Evolutionary conservation across 148 eudicot genomes (phyloP), one percentile per base, ranked within the genome.

Genomic region (Heliosperma pusillum): DNA sequence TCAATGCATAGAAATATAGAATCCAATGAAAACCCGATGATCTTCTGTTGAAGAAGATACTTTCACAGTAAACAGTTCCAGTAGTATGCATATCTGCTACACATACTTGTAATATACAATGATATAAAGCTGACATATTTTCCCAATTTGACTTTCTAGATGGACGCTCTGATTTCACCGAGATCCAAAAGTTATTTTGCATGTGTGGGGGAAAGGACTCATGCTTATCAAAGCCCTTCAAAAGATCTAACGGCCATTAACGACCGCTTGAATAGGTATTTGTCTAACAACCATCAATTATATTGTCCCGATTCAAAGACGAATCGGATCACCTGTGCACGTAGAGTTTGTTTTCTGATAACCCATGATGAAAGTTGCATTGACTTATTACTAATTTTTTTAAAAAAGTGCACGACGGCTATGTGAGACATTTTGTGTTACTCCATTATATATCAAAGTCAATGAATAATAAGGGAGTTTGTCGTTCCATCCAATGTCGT

Each of bases 201-300:
- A 50, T 95, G 99, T 80, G 99, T 95, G 76, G 99, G 99, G 74
- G 97, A 95, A 87, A 92, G 99, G 73, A 95, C 99, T 21, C 99
- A 86, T 77, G 99, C 99, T 42, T 95, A 84, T 75, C 94, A 92
- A 80, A 95, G 99, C 91, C 99, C 99, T 73, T 95, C 99, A 4
- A 92, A 95, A 80, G 99, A 95, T 77, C 85, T 95, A 52, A 89
- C 92, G 9, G 97, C 90, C 74, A 95, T 95, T 47, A 95, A 95
- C 58, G 85, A 90, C 79, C 99, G 88, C 56, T 87, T 95, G 89
- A 95, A 95, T 68, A 88, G 97, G 99, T 91, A 87, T 7, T 67
- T 45, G 29, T 33, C 57, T 26, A 50, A 59, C 42, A 36, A 10
- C 42, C 42, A 36, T 36, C 42, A 36, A 36, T 10, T 36, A 36